Evolutionary conservation across 2,329 filamentous ascomycete species (phyloP).

Genomic region (Ceratocystis colombiana): DNA sequence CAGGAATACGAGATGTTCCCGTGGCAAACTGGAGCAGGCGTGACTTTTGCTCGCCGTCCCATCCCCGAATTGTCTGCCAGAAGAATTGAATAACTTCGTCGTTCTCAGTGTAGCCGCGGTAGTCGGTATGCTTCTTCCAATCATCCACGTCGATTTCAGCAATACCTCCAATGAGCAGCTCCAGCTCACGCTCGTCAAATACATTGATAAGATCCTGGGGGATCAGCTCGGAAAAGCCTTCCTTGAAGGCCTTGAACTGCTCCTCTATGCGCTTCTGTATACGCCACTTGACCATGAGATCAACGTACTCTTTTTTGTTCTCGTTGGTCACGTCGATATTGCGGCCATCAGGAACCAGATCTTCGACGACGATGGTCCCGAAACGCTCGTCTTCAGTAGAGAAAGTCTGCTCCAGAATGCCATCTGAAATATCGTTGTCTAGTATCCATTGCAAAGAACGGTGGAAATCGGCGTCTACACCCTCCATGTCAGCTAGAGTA

Average conservation of each 20-base stretch:
- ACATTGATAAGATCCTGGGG: slow-evolving; percentile 95
- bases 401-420: slow-evolving; percentile 89
- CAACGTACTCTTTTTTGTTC: slow-evolving; percentile 98
- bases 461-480: slow-evolving; percentile 96
- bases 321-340: slow-evolving; percentile 96
- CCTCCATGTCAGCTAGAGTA: slow-evolving; percentile 89
- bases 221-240: slow-evolving; percentile 95
- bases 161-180: slow-evolving; percentile 94
- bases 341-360: slow-evolving; percentile 79
- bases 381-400: slow-evolving; percentile 96
- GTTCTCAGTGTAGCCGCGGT: slow-evolving; percentile 93
- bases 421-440: slow-evolving; percentile 89
- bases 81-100: slow-evolving; percentile 98
- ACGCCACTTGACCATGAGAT: slow-evolving; percentile 97
- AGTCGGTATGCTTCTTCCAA: slow-evolving; percentile 99
- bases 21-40: slow-evolving; percentile 93
- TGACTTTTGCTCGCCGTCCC: slow-evolving; percentile 98
- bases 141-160: slow-evolving; percentile 99
- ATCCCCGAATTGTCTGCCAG: slow-evolving; percentile 93
- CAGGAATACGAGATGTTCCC: slow-evolving; percentile 91
- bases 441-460: slow-evolving; percentile 94
- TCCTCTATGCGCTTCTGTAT: slow-evolving; percentile 98
- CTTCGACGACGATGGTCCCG: slow-evolving; percentile 85
- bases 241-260: slow-evolving; percentile 96
- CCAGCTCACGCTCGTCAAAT: slow-evolving; percentile 94